Conservation (phyloP, 495 filamentous ascomycete genomes). For the Usnea hakonensis region DNA sequence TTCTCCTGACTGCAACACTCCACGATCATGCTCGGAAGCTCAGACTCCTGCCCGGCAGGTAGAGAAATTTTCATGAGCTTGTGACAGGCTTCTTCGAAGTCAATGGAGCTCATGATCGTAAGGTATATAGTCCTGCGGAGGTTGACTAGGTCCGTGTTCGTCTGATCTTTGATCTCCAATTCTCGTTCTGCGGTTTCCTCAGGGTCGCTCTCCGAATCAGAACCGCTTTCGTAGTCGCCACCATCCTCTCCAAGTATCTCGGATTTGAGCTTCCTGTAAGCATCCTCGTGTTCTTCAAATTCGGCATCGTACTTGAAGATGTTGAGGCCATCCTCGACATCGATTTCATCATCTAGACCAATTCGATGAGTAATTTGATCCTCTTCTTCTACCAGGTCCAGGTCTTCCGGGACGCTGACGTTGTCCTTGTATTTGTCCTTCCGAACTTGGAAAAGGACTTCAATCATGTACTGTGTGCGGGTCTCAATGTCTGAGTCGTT, state of each 20-base stretch:
- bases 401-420: constrained; percentile 78
- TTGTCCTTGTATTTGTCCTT: constrained; percentile 97
- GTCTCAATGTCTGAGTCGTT: constrained; percentile 96
- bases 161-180: constrained; percentile 96
- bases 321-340: constrained; percentile 77
- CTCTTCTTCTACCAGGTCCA: constrained; percentile 93
- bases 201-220: constrained; percentile 65
- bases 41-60: constrained; percentile 78
- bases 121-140: constrained; percentile 91
- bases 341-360: constrained; percentile 71
- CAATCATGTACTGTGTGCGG: constrained; percentile 96
- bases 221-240: constrained; percentile 61
- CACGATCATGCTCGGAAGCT: constrained; percentile 91
- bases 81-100: constrained; percentile 92
- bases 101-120: constrained; percentile 90
- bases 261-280: constrained; percentile 79
- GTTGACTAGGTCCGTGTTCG: constrained; percentile 89
- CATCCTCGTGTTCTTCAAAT: constrained; percentile 84
- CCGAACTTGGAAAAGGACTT: constrained; percentile 91
- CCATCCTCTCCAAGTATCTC: constrained; percentile 85
- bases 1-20: constrained; percentile 93
- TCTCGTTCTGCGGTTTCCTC: constrained; percentile 63
- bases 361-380: constrained; percentile 90
- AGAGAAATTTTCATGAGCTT: constrained; percentile 90
- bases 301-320: constrained; percentile 91